Percentiles rank a stretch among this genome's conserved stretches.
These are phyloP conservation scores for Irpex sp. DNA, from an alignment of 1,284 basidiomycete genomes.

Conservation along the genomic window DNA sequence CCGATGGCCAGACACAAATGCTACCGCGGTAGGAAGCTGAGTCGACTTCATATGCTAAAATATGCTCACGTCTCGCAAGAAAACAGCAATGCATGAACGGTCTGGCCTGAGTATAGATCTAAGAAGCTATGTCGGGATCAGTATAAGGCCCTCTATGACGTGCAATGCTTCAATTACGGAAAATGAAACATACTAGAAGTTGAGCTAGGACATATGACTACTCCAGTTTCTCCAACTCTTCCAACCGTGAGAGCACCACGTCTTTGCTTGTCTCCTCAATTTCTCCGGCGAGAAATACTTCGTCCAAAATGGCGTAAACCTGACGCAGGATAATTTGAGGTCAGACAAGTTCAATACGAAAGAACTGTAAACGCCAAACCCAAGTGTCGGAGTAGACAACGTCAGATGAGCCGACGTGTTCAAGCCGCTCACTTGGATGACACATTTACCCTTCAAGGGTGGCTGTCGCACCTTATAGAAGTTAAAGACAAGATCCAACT, in stretches of 20 bases:
- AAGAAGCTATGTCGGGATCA: neutral
- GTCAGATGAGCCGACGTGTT: neutral
- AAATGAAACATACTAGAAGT: constrained; percentile 3
- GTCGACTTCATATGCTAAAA: neutral
- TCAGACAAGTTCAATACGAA: neutral
- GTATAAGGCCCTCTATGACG: neutral
- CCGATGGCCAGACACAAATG: neutral
- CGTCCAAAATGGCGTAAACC: constrained; percentile 97
- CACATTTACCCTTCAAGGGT: neutral
- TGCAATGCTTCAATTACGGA: neutral
- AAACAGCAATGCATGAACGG: neutral
- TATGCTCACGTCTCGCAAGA: neutral
- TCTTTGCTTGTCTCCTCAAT: constrained; percentile 98
- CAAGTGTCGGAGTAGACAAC: neutral
- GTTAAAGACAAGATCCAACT: constrained; percentile 96
- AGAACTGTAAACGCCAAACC: neutral
- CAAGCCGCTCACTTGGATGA: neutral
- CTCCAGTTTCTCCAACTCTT: constrained; percentile 89
- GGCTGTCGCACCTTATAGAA: constrained; percentile 82
- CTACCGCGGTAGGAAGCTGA: neutral
- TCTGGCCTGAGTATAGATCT: neutral
- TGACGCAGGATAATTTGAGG: constrained; percentile 26
- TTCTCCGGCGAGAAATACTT: constrained; percentile 98
- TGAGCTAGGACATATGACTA: constrained; percentile 26
- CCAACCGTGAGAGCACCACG: constrained; percentile 86